A percentile compares a stretch with the other conserved stretches of the same genome.
Evolutionary conservation across 768 basidiomycete species (phyloP).

Genomic region (Lentinula lateritia): DNA sequence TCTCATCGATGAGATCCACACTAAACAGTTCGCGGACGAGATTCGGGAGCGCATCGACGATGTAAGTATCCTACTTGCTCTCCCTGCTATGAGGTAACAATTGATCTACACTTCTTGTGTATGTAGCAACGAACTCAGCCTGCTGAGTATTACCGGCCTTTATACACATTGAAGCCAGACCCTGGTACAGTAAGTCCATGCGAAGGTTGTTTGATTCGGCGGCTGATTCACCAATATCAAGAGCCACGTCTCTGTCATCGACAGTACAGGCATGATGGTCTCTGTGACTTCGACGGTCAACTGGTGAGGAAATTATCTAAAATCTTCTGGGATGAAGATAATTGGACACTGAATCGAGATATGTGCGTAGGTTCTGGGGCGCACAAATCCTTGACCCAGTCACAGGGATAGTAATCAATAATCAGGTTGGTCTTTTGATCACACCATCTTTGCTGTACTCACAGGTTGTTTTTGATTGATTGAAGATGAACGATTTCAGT

Average conservation of each 20-base stretch:
- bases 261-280: slow-evolving; percentile 60
- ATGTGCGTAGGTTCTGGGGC: slow-evolving; percentile 30
- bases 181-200: slow-evolving; percentile 51
- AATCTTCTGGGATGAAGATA: no score
- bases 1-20: slow-evolving; percentile 42
- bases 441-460: neutral
- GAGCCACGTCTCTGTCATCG: slow-evolving; percentile 60
- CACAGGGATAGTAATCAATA: slow-evolving; percentile 67
- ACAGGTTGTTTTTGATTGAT: neutral
- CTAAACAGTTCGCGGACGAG: slow-evolving; percentile 41
- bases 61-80: slow-evolving; percentile 27
- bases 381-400: slow-evolving; percentile 58
- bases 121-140: slow-evolving; percentile 55
- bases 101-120: neutral
- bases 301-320: slow-evolving; percentile 30
- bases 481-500: slow-evolving; percentile 88
- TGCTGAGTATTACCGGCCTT: slow-evolving; percentile 55
- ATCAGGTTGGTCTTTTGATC: slow-evolving; percentile 38
- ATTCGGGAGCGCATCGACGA: slow-evolving; percentile 53
- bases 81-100: no score
- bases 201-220: no score
- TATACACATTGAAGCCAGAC: slow-evolving; percentile 54
- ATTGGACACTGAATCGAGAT: neutral
- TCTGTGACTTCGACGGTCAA: slow-evolving; percentile 66
- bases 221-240: slow-evolving; percentile 14